Base-by-base conservation (phyloP, 352 stramenopile species). In the Phytophthora pisi region DNA sequence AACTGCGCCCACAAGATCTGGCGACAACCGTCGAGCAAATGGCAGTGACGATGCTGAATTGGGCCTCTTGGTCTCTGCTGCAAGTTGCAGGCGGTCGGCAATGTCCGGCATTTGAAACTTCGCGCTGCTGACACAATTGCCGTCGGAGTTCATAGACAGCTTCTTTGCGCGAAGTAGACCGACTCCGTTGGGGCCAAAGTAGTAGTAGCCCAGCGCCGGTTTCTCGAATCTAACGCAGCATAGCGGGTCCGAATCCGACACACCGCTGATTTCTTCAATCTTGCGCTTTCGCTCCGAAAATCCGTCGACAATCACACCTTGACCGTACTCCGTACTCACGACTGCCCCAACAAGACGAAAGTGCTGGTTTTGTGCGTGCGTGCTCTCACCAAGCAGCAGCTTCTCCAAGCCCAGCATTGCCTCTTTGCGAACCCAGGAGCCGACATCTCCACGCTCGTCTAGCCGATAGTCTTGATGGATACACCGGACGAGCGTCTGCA, bases 361-460 rank as follows among this genome's bases (percentile, higher is more conserved):
- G 15, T 79, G 62, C n/a, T 74, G 62, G 59, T 75, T 68, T 63
- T 68, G 50, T 66, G 68, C 61, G 31, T 74, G 56, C 11, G 64
- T 72, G 26, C 38, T 72, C 26, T 80, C 57, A 15, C 74, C 72
- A 20, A 89, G 78, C 36, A 97, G 63, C 13, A 99, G 58, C 42
- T 72, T 74, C 62, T 97, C 82, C 8, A 99, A 74, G 10, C 88
- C 96, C 26, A 95, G 57, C 84, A 99, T 98, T 15, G 97, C 95
- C 66, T 92, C 94, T 66, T 97, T 97, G 40, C 98, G 86, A 43
- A 97, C 96, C 97, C 97, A 99, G 10, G 97, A 99, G 10, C 98
- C 98, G 18, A 99, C 96, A 79, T 99, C 98, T 5, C 98, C 98
- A 45, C 98, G 89, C 77, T 98, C 96, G 78, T 99, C 97, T 9